Percentiles rank a stretch among this genome's conserved stretches.
phyloP scores from a whole-genome alignment of 306 rosid genomes.

The Pyrus betulifolia region DNA sequence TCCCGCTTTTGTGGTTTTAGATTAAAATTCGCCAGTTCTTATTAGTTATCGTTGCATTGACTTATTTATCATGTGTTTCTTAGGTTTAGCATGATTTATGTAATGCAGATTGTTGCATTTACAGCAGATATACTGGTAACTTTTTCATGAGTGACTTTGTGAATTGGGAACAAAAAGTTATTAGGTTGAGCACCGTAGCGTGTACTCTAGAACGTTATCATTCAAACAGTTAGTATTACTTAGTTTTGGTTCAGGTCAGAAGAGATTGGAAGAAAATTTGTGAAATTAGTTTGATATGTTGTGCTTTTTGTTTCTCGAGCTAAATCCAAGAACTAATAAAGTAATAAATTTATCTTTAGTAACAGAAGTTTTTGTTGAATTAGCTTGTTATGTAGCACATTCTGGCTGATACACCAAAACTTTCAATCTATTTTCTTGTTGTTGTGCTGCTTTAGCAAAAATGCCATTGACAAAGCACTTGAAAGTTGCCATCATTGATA shows the following conservation, averaged over 20 bases:
- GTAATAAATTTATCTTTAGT: not conserved
- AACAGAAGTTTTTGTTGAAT: not conserved
- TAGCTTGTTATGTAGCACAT: not conserved
- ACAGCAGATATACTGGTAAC: not conserved
- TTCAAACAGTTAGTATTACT: not conserved
- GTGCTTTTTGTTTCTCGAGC: not conserved
- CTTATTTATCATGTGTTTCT: not conserved
- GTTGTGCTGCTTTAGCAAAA: constrained; percentile 52
- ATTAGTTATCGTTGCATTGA: not conserved
- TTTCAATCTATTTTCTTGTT: constrained; percentile 8
- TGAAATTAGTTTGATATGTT: not conserved
- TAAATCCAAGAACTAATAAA: not conserved
- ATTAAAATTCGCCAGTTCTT: no score
- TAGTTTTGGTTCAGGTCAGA: not conserved
- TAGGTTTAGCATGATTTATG: not conserved
- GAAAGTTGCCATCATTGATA: constrained; percentile 86
- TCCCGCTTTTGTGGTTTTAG: not conserved
- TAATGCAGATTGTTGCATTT: not conserved
- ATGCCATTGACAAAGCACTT: constrained; percentile 85
- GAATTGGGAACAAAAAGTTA: not conserved
- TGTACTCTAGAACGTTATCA: not conserved
- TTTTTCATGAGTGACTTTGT: not conserved
- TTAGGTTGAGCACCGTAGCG: not conserved
- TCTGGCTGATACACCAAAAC: not conserved
- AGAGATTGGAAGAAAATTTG: not conserved